Evolutionary conservation across 169 alveolate genomes (phyloP).

Genomic region (Plasmodium cynomolgi): DNA sequence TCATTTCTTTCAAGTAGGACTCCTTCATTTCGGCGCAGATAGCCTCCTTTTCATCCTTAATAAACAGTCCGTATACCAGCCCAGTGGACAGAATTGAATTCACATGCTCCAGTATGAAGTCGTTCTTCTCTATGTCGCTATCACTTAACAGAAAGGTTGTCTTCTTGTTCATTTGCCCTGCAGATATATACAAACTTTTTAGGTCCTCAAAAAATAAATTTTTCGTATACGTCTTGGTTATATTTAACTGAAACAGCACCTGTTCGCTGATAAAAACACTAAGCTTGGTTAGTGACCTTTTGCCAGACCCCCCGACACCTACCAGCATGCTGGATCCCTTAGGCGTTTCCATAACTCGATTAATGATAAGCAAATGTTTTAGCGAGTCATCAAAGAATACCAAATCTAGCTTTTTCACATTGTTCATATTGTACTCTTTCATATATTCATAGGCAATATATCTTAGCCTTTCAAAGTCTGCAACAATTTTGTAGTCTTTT

Average conservation of each 20-base stretch:
- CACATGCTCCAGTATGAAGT: slow-evolving; percentile 95
- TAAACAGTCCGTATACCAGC: slow-evolving; percentile 95
- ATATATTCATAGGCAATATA: slow-evolving; percentile 88
- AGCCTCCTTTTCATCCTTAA: slow-evolving; percentile 94
- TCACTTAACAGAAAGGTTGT: slow-evolving; percentile 96
- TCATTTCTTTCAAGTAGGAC: slow-evolving; percentile 72
- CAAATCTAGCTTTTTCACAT: slow-evolving; percentile 93
- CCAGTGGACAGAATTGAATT: slow-evolving; percentile 95
- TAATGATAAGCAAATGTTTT: slow-evolving; percentile 93
- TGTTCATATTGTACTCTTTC: slow-evolving; percentile 91
- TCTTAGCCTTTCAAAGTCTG: slow-evolving; percentile 86
- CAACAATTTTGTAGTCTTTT: slow-evolving; percentile 87
- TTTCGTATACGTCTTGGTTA: slow-evolving; percentile 93
- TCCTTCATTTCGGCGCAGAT: slow-evolving; percentile 88
- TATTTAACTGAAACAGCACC: slow-evolving; percentile 89
- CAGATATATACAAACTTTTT: slow-evolving; percentile 89
- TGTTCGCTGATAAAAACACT: slow-evolving; percentile 93
- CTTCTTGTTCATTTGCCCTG: slow-evolving; percentile 91
- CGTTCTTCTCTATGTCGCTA: slow-evolving; percentile 94
- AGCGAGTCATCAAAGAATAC: slow-evolving; percentile 98
- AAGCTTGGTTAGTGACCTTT: slow-evolving; percentile 94
- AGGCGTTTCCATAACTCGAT: slow-evolving; percentile 93
- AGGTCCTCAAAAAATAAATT: slow-evolving; percentile 93
- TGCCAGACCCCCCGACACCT: slow-evolving; percentile 99
- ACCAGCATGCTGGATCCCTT: slow-evolving; percentile 95